Percentiles rank a stretch among this genome's conserved stretches.
phyloP scores from a whole-genome alignment of 2,329 filamentous ascomycete genomes.

The Didymella pomorum region DNA sequence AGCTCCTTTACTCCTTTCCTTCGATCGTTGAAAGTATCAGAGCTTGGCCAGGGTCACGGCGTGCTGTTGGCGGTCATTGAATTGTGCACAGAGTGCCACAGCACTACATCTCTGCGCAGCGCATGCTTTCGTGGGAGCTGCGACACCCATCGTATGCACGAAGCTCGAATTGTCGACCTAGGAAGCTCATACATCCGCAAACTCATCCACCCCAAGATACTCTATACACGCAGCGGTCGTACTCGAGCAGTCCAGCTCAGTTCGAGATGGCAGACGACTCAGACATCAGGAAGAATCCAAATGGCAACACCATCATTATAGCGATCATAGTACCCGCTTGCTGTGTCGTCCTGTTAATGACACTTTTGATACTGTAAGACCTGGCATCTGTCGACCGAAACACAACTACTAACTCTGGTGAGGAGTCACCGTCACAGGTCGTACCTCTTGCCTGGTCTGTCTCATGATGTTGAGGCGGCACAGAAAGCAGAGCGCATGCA shows the following conservation, averaged over 20 bases:
- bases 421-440: conserved; percentile 32
- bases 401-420: conserved; percentile 11
- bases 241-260: neutral
- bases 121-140: conserved; percentile 9
- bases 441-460: conserved; percentile 32
- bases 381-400: neutral
- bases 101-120: conserved; percentile 5
- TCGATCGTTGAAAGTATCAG: neutral
- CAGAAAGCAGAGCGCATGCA: conserved; percentile 35
- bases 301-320: conserved; percentile 34
- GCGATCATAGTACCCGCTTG: conserved; percentile 45
- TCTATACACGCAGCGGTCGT: neutral
- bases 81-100: conserved; percentile 2
- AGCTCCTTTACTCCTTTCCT: conserved; percentile 6
- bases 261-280: conserved; percentile 9
- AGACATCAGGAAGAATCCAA: conserved; percentile 2
- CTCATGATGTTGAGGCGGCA: conserved; percentile 20
- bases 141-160: conserved; percentile 25
- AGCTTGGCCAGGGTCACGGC: conserved; percentile 18
- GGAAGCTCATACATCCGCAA: neutral
- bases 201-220: neutral
- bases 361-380: conserved; percentile 43
- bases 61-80: neutral
- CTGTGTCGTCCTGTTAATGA: conserved; percentile 42
- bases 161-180: conserved; percentile 23